Evolutionary conservation across 495 filamentous ascomycete genomes (phyloP).

Genomic region (Aspergillus cristatus): DNA sequence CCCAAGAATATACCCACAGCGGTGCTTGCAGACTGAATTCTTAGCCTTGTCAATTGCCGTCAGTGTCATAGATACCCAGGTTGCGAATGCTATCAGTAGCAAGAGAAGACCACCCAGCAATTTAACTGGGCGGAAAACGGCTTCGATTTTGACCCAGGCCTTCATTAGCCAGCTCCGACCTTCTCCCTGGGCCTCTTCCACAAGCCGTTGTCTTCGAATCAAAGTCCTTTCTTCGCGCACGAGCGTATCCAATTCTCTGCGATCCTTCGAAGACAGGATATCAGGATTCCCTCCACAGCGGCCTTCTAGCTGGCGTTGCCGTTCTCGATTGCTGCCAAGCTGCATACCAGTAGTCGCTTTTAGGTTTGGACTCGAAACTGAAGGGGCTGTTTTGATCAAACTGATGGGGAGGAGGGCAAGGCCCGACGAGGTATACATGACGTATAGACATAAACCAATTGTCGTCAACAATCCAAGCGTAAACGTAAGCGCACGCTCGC

Average conservation of each 20-base stretch:
- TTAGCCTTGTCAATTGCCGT: constrained; percentile 93
- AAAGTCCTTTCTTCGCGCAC: constrained; percentile 86
- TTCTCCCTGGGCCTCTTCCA: constrained; percentile 69
- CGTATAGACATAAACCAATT: constrained; percentile 74
- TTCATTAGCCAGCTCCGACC: constrained; percentile 58
- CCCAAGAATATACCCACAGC: constrained; percentile 90
- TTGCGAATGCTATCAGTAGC: constrained; percentile 56
- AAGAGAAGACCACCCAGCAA: constrained; percentile 75
- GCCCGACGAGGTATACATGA: constrained; percentile 80
- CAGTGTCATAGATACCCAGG: constrained; percentile 89
- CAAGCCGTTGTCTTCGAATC: constrained; percentile 78
- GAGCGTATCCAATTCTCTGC: constrained; percentile 78
- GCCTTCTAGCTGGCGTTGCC: constrained; percentile 81
- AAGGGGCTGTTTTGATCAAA: constrained; percentile 82
- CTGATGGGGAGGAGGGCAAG: constrained; percentile 82
- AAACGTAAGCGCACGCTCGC: constrained; percentile 88
- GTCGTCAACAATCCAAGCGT: constrained; percentile 75
- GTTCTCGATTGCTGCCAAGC: constrained; percentile 78
- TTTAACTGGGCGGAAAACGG: constrained; percentile 73
- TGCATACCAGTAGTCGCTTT: constrained; percentile 67
- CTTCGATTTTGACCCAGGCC: constrained; percentile 66
- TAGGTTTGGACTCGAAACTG: constrained; percentile 65
- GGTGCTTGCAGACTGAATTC: constrained; percentile 83
- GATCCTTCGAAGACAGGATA: constrained; percentile 72
- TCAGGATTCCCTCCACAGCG: constrained; percentile 69